These are phyloP conservation scores for Rhytidiadelphus loreus DNA, from an alignment of 225 moss, liverwort and hornwort species.

Conservation along the genomic window DNA sequence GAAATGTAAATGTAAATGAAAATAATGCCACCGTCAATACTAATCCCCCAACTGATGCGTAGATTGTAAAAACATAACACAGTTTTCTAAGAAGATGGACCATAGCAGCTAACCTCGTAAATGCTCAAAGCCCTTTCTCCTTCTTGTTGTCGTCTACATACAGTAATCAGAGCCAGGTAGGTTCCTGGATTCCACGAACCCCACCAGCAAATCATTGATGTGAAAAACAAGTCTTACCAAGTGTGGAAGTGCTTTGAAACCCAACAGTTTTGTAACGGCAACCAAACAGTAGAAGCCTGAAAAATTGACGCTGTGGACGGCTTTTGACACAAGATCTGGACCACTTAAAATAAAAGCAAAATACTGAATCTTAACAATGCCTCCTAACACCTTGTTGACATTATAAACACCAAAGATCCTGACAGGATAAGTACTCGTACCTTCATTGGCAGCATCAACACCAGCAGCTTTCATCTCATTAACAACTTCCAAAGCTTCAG, in stretches of 20 bases:
- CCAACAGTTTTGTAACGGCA: not conserved
- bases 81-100: not conserved
- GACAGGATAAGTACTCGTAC: constrained; percentile 7
- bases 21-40: not conserved
- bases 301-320: not conserved
- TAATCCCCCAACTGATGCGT: not conserved
- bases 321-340: not conserved
- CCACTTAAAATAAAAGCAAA: not conserved
- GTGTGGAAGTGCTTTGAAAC: not conserved
- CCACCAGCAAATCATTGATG: not conserved
- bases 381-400: not conserved
- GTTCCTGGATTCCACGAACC: constrained; percentile 48
- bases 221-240: not conserved
- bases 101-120: constrained; percentile 41
- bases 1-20: not conserved
- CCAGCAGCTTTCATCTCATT: constrained; percentile 91
- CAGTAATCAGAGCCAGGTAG: constrained; percentile 78
- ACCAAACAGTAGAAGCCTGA: not conserved
- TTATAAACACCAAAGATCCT: not conserved
- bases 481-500: constrained; percentile 68
- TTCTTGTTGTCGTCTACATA: constrained; percentile 78
- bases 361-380: not conserved
- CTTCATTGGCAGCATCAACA: constrained; percentile 68
- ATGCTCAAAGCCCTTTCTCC: constrained; percentile 82
- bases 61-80: not conserved